phyloP scores from a whole-genome alignment of 306 rosid species.

The Prunus padus region DNA sequence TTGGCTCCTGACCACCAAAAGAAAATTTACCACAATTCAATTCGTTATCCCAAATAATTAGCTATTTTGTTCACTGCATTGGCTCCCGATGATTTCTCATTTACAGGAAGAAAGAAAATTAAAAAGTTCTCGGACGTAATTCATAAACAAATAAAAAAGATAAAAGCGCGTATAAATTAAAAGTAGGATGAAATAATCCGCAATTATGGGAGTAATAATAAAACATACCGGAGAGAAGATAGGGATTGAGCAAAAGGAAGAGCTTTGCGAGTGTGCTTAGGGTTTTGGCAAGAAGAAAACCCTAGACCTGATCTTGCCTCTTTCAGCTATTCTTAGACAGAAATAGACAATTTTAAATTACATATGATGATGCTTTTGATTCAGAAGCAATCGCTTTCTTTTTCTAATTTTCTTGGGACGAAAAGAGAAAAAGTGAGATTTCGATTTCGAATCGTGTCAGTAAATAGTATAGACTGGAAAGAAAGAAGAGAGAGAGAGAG shows the following conservation, averaged over 20 bases:
- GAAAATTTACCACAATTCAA: neutral
- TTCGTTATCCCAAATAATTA: neutral
- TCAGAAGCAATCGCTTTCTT: neutral
- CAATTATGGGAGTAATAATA: neutral
- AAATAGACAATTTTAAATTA: neutral
- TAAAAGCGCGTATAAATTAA: neutral
- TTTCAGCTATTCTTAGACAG: neutral
- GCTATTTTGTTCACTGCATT: neutral
- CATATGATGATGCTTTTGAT: neutral
- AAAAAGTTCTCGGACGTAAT: neutral
- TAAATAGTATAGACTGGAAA: neutral
- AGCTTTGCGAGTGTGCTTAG: neutral
- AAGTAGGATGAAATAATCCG: neutral
- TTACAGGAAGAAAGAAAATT: neutral
- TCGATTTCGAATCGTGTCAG: constrained; percentile 25
- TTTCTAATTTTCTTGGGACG: neutral
- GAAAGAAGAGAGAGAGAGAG: neutral
- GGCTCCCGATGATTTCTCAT: neutral
- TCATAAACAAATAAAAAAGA: neutral
- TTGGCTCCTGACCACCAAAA: neutral
- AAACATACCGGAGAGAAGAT: constrained; percentile 19
- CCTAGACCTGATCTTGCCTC: constrained; percentile 35
- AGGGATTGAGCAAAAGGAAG: neutral
- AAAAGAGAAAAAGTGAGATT: constrained; percentile 25
- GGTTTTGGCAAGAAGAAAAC: constrained; percentile 14